phyloP scores from a whole-genome alignment of 2,329 filamentous ascomycete species.

The Neoascochyta sp. region DNA sequence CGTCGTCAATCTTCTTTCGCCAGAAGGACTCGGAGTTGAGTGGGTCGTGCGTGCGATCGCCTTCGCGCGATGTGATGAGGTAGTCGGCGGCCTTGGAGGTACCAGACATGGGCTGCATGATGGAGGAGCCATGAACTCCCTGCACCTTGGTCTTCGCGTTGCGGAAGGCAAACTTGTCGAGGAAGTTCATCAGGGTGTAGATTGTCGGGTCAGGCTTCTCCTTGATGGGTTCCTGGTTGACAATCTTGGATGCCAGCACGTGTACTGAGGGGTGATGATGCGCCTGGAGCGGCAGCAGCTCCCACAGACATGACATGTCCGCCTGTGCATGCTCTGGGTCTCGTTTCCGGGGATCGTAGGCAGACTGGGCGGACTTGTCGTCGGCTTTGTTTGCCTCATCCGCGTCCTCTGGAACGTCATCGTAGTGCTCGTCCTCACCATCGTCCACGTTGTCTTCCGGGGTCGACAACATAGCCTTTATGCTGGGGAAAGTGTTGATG shows the following conservation, averaged over 20 bases:
- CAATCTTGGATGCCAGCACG: constrained; percentile 71
- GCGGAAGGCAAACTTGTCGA: constrained; percentile 98
- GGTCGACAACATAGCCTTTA: constrained; percentile 64
- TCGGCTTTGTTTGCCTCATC: constrained; percentile 20
- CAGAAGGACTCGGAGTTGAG: constrained; percentile 90
- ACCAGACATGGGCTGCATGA: constrained; percentile 89
- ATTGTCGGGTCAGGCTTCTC: constrained; percentile 87
- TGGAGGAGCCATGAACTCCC: constrained; percentile 71
- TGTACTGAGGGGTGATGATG: constrained; percentile 95
- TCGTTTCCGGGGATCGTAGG: constrained; percentile 85
- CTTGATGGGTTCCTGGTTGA: constrained; percentile 66
- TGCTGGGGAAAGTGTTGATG: constrained; percentile 71
- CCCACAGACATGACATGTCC: constrained; percentile 91
- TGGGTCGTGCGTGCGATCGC: constrained; percentile 56
- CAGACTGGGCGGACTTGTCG: constrained; percentile 14
- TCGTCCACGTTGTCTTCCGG: constrained; percentile 76
- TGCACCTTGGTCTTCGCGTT: constrained; percentile 69
- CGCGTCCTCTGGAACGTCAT: constrained; percentile 56
- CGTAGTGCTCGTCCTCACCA: constrained; percentile 68
- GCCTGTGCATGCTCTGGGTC: constrained; percentile 89
- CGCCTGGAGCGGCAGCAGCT: constrained; percentile 71
- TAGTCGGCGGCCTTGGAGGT: constrained; percentile 57
- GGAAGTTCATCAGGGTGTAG: constrained; percentile 89
- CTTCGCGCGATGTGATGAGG: constrained; percentile 58
- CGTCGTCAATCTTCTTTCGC: constrained; percentile 82